These are phyloP conservation scores for Phytopythium aichiense DNA, from an alignment of 352 stramenopile species.

Conservation along the genomic window DNA sequence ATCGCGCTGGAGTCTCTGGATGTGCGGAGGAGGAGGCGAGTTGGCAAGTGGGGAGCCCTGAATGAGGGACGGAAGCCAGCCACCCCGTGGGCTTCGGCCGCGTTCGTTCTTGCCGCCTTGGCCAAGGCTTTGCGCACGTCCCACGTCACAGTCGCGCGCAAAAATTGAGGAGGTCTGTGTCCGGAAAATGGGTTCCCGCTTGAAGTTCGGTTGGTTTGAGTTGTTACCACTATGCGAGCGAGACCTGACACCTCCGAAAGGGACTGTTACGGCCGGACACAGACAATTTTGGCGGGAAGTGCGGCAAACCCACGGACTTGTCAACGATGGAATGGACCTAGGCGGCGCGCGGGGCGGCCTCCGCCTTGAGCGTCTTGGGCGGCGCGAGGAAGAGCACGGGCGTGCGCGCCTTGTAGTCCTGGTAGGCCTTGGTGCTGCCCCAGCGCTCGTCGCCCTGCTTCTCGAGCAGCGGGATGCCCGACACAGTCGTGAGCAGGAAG, in stretches of 20 bases:
- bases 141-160: background rate
- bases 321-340: background rate
- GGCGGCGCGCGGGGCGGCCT: slow-evolving; percentile 1
- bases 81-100: background rate
- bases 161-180: background rate
- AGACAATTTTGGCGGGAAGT: background rate
- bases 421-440: slow-evolving; percentile 55
- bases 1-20: slow-evolving; percentile 12
- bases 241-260: background rate
- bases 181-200: background rate
- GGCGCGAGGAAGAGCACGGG: slow-evolving; percentile 52
- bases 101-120: background rate
- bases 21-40: background rate
- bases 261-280: background rate
- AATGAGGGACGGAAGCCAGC: background rate
- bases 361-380: background rate
- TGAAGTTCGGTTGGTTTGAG: background rate
- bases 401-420: slow-evolving; percentile 74
- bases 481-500: slow-evolving; percentile 66
- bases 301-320: background rate
- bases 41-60: background rate
- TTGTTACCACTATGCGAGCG: background rate
- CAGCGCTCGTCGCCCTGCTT: slow-evolving; percentile 68
- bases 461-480: slow-evolving; percentile 76
- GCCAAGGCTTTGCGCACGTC: background rate